Evolutionary conservation across 305 asterid genomes (phyloP), one percentile per base, ranked within the genome.

Genomic region (Fraxinus sp.): DNA sequence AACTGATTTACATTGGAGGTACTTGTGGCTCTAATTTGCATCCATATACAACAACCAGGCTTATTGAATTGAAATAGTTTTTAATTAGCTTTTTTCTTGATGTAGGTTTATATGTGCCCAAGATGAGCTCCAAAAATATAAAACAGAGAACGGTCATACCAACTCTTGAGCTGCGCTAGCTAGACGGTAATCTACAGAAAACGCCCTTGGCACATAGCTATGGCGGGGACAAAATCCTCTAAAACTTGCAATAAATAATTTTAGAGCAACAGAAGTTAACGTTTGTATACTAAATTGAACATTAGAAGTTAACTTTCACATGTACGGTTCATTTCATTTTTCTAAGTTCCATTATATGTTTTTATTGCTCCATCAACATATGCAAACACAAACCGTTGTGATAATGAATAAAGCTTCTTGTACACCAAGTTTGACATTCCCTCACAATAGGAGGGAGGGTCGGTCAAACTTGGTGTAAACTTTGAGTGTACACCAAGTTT

Each of bases 1-100:
- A 80, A 82, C 91, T 78, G 98, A 96, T 83, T 83, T 96, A 43
- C 98, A 96, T 28, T 87, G 87, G 91, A 94, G 98, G 99, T 96
- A 91, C 46, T 77, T 4, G 16, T 5, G 39, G 18, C 37, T 28
- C 7, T 32, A 68, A 70, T 70, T 32, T 28, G 28, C 77, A 72
- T 72, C 39, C 26, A n/a, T 33, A 7, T 28, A 24, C 74, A 66
- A 66, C 11, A 32, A 16, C 39, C 26, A 33, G 43, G 77, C 14
- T 72, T 0, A 11, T 70, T 2, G 4, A 70, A 28, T 28, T 28
- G 10, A 68, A 4, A 11, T 13, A 70, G 75, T 30, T 72, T 72
- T 9, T 72, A 32, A 33, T 3, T 7, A 32, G 26, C 26, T 1
- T 30, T 71, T 70, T 83, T 82, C 2, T 55, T 68, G 33, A n/a